Percentiles rank a stretch among this genome's conserved stretches.
Conservation (phyloP, 140 eudicot genomes). For the Flaveria floridana region DNA sequence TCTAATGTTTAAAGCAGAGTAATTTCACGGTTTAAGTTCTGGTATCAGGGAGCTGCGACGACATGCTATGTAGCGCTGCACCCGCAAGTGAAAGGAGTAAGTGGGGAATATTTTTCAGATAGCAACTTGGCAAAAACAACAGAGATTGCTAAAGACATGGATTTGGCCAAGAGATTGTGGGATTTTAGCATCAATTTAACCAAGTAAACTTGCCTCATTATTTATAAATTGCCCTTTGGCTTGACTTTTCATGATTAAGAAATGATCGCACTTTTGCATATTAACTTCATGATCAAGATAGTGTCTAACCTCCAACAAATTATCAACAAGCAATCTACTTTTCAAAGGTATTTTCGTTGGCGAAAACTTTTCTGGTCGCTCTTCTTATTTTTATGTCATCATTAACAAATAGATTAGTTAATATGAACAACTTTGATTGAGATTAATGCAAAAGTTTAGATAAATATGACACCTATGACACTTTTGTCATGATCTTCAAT, state of each 20-base stretch:
- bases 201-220: slow-evolving; percentile 28
- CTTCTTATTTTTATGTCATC: neutral
- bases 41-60: slow-evolving; percentile 85
- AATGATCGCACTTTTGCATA: neutral
- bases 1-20: neutral
- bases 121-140: slow-evolving; percentile 58
- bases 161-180: slow-evolving; percentile 69
- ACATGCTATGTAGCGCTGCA: slow-evolving; percentile 78
- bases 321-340: neutral
- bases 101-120: slow-evolving; percentile 71
- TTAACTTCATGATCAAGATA: neutral
- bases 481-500: slow-evolving; percentile 1
- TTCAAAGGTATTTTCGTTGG: neutral
- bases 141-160: slow-evolving; percentile 42
- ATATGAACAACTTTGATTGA: neutral
- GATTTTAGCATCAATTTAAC: slow-evolving; percentile 60
- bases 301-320: neutral
- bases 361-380: neutral
- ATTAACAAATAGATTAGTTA: neutral
- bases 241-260: neutral
- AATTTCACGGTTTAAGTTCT: neutral
- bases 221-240: neutral
- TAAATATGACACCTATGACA: neutral
- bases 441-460: neutral
- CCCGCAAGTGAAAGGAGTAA: slow-evolving; percentile 62